A percentile compares a stretch with the other conserved stretches of the same genome.
Conservation (phyloP, 768 basidiomycete genomes). For the Auriscalpium orientale region DNA sequence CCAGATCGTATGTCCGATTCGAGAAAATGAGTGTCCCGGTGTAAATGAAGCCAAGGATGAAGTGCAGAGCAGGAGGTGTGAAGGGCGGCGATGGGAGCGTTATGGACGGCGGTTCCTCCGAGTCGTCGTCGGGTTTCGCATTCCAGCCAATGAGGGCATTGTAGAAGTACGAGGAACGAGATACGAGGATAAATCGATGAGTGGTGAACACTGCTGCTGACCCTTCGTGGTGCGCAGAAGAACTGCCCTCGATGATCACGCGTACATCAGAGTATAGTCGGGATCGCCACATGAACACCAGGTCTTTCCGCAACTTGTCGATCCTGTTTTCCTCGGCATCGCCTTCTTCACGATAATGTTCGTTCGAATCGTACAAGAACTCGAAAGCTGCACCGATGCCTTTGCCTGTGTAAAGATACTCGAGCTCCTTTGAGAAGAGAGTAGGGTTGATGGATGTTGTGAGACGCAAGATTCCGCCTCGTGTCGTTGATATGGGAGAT, state of each 20-base stretch:
- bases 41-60: constrained; percentile 91
- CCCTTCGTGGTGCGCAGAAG: constrained; percentile 53
- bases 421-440: constrained; percentile 84
- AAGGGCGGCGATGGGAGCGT: constrained; percentile 87
- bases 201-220: constrained; percentile 83
- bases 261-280: constrained; percentile 90
- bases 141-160: constrained; percentile 68
- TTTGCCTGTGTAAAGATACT: constrained; percentile 91
- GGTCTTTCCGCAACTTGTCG: constrained; percentile 86
- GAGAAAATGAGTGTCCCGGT: constrained; percentile 92
- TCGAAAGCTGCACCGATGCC: constrained; percentile 84
- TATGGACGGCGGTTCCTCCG: constrained; percentile 47
- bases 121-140: constrained; percentile 23
- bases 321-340: constrained; percentile 50
- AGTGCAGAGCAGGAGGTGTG: constrained; percentile 89
- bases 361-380: constrained; percentile 67
- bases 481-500: constrained; percentile 28
- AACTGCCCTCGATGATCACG: constrained; percentile 66
- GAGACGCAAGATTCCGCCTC: constrained; percentile 49
- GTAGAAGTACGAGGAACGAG: constrained; percentile 84
- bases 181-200: constrained; percentile 88
- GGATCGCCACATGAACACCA: constrained; percentile 95
- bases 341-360: constrained; percentile 32
- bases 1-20: constrained; percentile 86
- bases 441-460: constrained; percentile 65